phyloP scores from a whole-genome alignment of 768 basidiomycete species.

The Pisolithus microcarpus region DNA sequence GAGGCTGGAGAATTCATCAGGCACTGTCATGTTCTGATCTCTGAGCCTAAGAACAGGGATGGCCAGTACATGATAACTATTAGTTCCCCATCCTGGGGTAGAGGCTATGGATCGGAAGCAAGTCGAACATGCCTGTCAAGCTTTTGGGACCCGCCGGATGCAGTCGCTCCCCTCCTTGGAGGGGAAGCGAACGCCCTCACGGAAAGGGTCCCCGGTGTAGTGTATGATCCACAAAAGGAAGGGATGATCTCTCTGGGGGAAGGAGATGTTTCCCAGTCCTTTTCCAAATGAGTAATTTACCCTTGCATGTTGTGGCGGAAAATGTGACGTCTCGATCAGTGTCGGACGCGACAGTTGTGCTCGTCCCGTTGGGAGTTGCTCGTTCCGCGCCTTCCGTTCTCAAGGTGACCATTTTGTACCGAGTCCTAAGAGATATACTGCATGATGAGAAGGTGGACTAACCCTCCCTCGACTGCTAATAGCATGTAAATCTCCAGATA shows the following conservation, averaged over 20 bases:
- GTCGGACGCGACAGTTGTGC: slow-evolving; percentile 14
- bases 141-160: too few relatives aligned
- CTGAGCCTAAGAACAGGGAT: too few relatives aligned
- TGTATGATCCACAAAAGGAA: slow-evolving; percentile 21
- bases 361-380: slow-evolving; percentile 12
- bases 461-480: too few relatives aligned
- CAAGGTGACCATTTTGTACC: slow-evolving; percentile 10
- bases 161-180: too few relatives aligned
- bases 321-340: slow-evolving; percentile 52
- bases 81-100: too few relatives aligned
- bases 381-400: slow-evolving; percentile 8
- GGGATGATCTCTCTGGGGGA: slow-evolving; percentile 1
- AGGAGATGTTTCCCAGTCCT: slow-evolving; percentile 13
- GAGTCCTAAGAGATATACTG: slow-evolving; percentile 48
- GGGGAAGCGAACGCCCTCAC: too few relatives aligned
- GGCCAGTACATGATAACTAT: too few relatives aligned
- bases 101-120: too few relatives aligned
- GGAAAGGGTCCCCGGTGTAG: slow-evolving; percentile 16
- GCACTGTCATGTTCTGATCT: too few relatives aligned
- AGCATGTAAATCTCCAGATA: too few relatives aligned
- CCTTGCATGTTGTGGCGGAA: slow-evolving; percentile 49
- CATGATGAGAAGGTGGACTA: slow-evolving; percentile 28
- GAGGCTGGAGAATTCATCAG: too few relatives aligned
- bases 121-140: too few relatives aligned
- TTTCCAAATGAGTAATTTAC: slow-evolving; percentile 33